Evolutionary conservation across 2,329 filamentous ascomycete species (phyloP).

Genomic region (Teratosphaeria nubilosa): DNA sequence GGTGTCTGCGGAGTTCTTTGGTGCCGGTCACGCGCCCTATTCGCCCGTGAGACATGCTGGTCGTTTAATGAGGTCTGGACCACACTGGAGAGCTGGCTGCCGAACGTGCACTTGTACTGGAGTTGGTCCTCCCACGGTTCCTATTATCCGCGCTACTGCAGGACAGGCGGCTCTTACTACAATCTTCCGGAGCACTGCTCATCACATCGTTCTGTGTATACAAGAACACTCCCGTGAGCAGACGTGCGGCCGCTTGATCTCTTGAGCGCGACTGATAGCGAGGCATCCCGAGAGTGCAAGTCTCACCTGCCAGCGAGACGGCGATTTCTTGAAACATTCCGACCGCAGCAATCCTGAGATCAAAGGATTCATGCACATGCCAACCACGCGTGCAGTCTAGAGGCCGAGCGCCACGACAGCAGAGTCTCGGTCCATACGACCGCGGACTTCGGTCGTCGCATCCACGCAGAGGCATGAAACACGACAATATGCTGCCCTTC

Average conservation of each 20-base stretch:
- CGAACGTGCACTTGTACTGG: not conserved
- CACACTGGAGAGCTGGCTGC: not conserved
- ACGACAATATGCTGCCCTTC: conserved; percentile 17
- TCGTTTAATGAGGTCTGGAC: not conserved
- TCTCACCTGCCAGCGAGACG: not conserved
- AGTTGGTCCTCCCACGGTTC: not conserved
- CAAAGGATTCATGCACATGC: not conserved
- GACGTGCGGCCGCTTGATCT: not conserved
- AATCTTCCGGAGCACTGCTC: not conserved
- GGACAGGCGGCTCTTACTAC: not conserved
- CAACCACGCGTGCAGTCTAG: not conserved
- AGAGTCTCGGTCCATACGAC: not conserved
- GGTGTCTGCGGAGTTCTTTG: not conserved
- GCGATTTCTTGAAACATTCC: not conserved
- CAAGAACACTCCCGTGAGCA: not conserved
- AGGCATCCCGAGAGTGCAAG: not conserved
- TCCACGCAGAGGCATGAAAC: not conserved
- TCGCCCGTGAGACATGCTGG: not conserved
- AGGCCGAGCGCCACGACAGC: not conserved
- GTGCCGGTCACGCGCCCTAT: not conserved
- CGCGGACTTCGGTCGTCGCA: not conserved
- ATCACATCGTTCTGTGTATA: not conserved
- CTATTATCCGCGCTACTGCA: not conserved
- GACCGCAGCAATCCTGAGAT: not conserved
- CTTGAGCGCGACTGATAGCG: not conserved